phyloP scores from a whole-genome alignment of 805 yeast genomes.

The Yarrowia deformans region DNA sequence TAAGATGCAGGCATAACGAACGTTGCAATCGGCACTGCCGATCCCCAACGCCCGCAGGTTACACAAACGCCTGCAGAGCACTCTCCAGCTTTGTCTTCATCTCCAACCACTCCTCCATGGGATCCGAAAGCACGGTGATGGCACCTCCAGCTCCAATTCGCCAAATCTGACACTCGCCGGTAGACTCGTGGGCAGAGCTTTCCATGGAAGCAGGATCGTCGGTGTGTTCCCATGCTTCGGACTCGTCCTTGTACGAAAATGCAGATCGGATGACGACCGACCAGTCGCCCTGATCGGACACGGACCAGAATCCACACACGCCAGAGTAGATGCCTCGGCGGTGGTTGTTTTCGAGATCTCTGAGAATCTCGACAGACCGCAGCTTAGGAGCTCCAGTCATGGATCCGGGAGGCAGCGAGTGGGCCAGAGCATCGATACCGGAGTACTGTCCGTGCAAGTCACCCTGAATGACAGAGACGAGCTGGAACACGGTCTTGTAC shows the following conservation, averaged over 20 bases:
- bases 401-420: constrained; percentile 94
- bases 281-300: constrained; percentile 91
- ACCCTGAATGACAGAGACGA: constrained; percentile 89
- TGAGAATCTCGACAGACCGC: constrained; percentile 84
- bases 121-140: constrained; percentile 83
- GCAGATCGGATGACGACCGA: constrained; percentile 90
- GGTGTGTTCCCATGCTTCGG: constrained; percentile 46
- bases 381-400: constrained; percentile 99
- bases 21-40: too few relatives aligned
- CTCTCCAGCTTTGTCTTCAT: constrained; percentile 81
- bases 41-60: too few relatives aligned
- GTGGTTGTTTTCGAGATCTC: constrained; percentile 58
- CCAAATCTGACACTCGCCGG: constrained; percentile 57
- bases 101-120: constrained; percentile 91
- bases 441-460: constrained; percentile 54
- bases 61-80: constrained; percentile 72
- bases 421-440: constrained; percentile 81
- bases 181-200: constrained; percentile 13
- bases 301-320: constrained; percentile 93
- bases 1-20: too few relatives aligned
- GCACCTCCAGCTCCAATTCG: constrained; percentile 99
- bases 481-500: constrained; percentile 86
- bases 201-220: constrained; percentile 43
- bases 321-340: constrained; percentile 91
- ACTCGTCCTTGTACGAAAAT: constrained; percentile 66